Conservation (phyloP, 2,329 filamentous ascomycete genomes). For the Pseudogymnoascus sp. region DNA sequence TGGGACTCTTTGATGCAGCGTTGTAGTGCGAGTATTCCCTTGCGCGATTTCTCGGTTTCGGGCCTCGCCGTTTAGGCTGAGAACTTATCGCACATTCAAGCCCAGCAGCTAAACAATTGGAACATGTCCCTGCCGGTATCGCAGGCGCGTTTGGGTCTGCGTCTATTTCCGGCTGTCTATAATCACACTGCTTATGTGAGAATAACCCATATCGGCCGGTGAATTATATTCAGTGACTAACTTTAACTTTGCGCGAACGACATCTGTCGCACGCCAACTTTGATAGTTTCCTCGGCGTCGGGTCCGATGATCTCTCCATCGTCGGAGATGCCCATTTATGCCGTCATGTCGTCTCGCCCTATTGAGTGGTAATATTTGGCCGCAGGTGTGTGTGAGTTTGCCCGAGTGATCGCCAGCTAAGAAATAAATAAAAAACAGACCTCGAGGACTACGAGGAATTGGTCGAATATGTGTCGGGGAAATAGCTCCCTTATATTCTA, state of each 20-base stretch:
- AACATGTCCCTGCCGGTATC: background rate
- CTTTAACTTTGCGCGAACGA: background rate
- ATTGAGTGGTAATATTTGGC: background rate
- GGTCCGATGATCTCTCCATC: background rate
- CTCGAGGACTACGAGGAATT: background rate
- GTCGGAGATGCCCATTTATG: background rate
- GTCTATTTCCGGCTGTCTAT: background rate
- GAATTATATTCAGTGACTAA: background rate
- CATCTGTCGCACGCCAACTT: background rate
- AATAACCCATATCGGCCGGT: background rate
- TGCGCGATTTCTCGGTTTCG: background rate
- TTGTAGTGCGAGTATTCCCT: background rate
- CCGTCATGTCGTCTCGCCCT: background rate
- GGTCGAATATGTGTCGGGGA: background rate
- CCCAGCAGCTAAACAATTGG: background rate
- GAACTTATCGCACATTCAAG: background rate
- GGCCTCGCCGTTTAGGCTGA: background rate
- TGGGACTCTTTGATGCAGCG: background rate
- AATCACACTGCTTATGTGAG: background rate
- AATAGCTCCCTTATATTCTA: background rate
- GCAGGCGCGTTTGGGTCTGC: background rate
- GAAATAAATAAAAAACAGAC: background rate
- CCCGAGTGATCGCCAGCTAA: background rate
- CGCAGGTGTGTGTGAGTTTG: background rate
- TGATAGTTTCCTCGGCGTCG: background rate